A percentile compares a stretch with the other conserved stretches of the same genome.
These are phyloP conservation scores for Verticillium dahliae DNA, from an alignment of 2,329 filamentous ascomycete species.

Conservation along the genomic window DNA sequence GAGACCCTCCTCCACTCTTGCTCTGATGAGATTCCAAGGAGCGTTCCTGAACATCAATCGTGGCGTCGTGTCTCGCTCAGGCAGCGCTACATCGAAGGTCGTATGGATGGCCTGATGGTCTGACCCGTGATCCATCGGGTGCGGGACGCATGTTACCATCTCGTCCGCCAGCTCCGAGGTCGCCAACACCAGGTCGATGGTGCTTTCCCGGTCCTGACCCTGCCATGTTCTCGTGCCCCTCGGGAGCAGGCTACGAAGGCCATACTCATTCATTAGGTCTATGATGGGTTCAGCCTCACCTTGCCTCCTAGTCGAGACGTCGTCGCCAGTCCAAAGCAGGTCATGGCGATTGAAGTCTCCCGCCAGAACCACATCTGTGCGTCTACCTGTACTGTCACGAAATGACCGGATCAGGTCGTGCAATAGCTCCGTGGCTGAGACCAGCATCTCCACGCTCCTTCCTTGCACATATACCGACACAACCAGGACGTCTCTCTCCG, in stretches of 20 bases:
- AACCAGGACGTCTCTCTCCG: background rate
- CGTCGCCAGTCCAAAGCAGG: slow-evolving; percentile 13
- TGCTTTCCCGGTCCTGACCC: slow-evolving; percentile 11
- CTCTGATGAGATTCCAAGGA: slow-evolving; percentile 16
- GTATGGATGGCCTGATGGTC: slow-evolving; percentile 23
- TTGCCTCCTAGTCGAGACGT: slow-evolving; percentile 15
- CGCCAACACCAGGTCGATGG: slow-evolving; percentile 17
- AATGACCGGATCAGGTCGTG: background rate
- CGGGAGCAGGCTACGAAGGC: slow-evolving; percentile 23
- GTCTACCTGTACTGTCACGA: background rate
- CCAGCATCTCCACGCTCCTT: background rate
- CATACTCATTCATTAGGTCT: slow-evolving; percentile 24
- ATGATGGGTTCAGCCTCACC: slow-evolving; percentile 28
- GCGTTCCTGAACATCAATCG: slow-evolving; percentile 18
- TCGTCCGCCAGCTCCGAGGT: slow-evolving; percentile 12
- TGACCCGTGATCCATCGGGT: slow-evolving; percentile 17
- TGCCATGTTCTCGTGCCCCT: slow-evolving; percentile 24
- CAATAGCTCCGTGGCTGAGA: too few species aligned
- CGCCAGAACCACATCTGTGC: background rate
- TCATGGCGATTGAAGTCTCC: slow-evolving; percentile 13
- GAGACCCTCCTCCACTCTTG: background rate
- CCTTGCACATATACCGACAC: background rate
- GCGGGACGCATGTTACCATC: slow-evolving; percentile 5
- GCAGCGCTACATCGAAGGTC: slow-evolving; percentile 16
- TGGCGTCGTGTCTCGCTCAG: slow-evolving; percentile 1